Percentiles rank a stretch among this genome's conserved stretches.
Evolutionary conservation across 225 moss, liverwort and hornwort genomes (phyloP).

Genomic region (Antitrichia curtipendula): DNA sequence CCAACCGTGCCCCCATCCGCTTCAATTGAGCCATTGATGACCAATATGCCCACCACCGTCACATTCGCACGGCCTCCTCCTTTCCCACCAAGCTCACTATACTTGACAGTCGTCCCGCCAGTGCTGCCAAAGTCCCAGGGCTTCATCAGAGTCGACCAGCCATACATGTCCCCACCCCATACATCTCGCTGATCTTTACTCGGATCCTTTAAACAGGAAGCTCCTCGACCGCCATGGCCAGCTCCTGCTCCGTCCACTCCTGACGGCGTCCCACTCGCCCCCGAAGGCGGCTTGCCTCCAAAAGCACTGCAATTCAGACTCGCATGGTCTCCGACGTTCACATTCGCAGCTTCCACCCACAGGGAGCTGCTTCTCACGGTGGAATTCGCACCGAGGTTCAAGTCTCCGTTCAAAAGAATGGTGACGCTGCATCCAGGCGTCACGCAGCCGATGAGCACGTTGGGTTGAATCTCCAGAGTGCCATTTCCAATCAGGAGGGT

Average conservation of each 20-base stretch:
- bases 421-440: constrained; percentile 63
- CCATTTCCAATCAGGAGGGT: constrained; percentile 49
- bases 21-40: constrained; percentile 61
- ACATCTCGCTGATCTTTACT: constrained; percentile 47
- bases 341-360: constrained; percentile 64
- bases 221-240: constrained; percentile 83
- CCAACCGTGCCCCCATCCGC: constrained; percentile 80
- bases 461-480: constrained; percentile 42
- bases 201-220: constrained; percentile 29
- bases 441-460: constrained; percentile 37
- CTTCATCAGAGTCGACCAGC: constrained; percentile 50
- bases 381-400: constrained; percentile 54
- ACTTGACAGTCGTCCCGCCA: constrained; percentile 50
- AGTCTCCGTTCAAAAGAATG: constrained; percentile 47
- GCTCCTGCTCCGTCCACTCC: constrained; percentile 71
- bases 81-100: constrained; percentile 46
- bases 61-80: constrained; percentile 79
- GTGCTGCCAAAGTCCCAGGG: constrained; percentile 88
- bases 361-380: constrained; percentile 58
- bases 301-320: constrained; percentile 52
- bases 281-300: constrained; percentile 70
- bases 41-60: constrained; percentile 39
- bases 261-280: constrained; percentile 59
- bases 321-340: constrained; percentile 43
- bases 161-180: constrained; percentile 88